Evolutionary conservation across 2,329 filamentous ascomycete species (phyloP).

Genomic region (Neoascochyta sp.): DNA sequence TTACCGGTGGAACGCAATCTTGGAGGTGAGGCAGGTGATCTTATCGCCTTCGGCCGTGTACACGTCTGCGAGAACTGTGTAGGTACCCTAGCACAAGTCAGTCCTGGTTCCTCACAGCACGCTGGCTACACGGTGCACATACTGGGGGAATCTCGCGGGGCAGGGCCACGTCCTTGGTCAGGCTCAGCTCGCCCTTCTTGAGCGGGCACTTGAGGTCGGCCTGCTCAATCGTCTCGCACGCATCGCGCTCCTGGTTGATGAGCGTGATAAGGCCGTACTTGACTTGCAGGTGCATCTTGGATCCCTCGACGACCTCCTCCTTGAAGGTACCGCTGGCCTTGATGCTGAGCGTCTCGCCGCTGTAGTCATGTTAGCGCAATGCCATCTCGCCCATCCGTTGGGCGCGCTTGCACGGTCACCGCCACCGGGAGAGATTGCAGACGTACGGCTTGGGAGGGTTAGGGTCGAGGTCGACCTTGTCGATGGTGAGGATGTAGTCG

Average conservation of each 20-base stretch:
- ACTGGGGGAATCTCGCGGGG: constrained; percentile 86
- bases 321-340: constrained; percentile 71
- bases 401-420: no score
- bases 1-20: constrained; percentile 57
- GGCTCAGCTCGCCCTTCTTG: constrained; percentile 67
- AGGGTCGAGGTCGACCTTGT: constrained; percentile 74
- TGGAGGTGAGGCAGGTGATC: constrained; percentile 83
- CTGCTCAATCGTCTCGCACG: constrained; percentile 85
- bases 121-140: no score
- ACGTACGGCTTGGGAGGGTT: constrained; percentile 86
- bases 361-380: constrained; percentile 38
- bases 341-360: constrained; percentile 75
- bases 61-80: constrained; percentile 84
- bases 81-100: constrained; percentile 65
- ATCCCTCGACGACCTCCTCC: constrained; percentile 69
- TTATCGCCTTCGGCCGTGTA: constrained; percentile 66
- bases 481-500: constrained; percentile 69
- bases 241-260: constrained; percentile 73
- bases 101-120: no score
- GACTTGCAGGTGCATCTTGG: constrained; percentile 77
- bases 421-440: constrained; percentile 1
- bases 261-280: constrained; percentile 93
- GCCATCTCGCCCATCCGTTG: background rate
- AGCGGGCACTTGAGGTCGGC: constrained; percentile 88
- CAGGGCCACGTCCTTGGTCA: constrained; percentile 80